phyloP scores from a whole-genome alignment of 163 green algal species.

The Chlorella variabilis region DNA sequence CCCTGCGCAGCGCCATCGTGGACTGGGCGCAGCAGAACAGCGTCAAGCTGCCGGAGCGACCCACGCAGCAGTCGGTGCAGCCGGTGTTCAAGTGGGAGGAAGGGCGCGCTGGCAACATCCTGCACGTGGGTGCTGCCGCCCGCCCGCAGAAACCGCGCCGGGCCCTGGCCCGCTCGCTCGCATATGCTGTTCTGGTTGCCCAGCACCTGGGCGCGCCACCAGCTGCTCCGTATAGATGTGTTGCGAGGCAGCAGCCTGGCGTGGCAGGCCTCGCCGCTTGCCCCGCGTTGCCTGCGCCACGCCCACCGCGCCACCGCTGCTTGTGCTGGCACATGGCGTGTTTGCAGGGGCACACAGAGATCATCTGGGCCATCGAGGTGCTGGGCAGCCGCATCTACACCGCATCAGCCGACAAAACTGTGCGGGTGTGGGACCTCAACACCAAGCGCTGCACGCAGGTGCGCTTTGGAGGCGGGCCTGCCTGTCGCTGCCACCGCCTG shows the following conservation, averaged over 20 bases:
- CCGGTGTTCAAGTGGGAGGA: conserved; percentile 47
- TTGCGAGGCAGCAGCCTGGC: no score
- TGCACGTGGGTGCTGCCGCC: conserved; percentile 45
- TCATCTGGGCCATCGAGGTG: conserved; percentile 94
- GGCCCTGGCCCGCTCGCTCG: no score
- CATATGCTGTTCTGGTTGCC: no score
- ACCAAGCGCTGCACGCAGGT: conserved; percentile 77
- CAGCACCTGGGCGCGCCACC: no score
- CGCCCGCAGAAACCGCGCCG: not conserved
- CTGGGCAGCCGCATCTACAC: conserved; percentile 80
- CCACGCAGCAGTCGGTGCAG: conserved; percentile 14
- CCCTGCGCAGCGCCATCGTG: conserved; percentile 77
- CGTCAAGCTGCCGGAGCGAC: conserved; percentile 49
- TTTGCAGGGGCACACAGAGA: conserved; percentile 92
- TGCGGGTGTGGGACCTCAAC: conserved; percentile 93
- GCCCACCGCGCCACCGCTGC: no score
- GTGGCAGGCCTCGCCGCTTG: no score
- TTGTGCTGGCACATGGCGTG: not conserved
- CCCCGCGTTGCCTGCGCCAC: no score
- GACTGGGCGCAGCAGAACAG: conserved; percentile 74
- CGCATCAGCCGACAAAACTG: conserved; percentile 92
- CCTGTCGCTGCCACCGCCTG: no score
- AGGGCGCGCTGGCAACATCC: conserved; percentile 43
- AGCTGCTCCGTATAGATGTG: no score
- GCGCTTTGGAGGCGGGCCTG: no score